Base-by-base conservation (phyloP, 192 early-diverging fungal genomes). In the Cladochytrium replicatum region DNA sequence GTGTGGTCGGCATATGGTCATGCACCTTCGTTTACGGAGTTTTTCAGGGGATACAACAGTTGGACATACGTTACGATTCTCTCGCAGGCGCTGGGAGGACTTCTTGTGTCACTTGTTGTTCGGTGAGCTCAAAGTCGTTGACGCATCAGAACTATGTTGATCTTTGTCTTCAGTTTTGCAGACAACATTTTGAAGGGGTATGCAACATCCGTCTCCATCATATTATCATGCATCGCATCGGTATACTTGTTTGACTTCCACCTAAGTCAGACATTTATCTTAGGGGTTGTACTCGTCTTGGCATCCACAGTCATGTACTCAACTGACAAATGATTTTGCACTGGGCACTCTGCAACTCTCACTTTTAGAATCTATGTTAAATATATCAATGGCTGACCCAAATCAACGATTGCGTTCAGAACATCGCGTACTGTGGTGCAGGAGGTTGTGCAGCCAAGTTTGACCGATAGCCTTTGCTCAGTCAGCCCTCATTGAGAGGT, bases 111-210 rank as follows among this genome's bases (percentile, higher is more conserved):
- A 0, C 57, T 99, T 0, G 93, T 99, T 2, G 93, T 99, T 32
- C 91, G 94, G 69, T 96, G n/a, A n/a, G n/a, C n/a, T n/a, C n/a
- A n/a, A n/a, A n/a, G n/a, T n/a, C n/a, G n/a, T n/a, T n/a, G n/a
- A n/a, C n/a, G n/a, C n/a, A n/a, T n/a, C n/a, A n/a, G 1, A 42
- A 5, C 34, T 22, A 25, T 24, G 31, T 31, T 32, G 27, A 34
- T 29, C 34, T n/a, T n/a, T n/a, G n/a, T n/a, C n/a, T n/a, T n/a
- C n/a, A 54, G 65, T 41, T 72, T 89, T 61, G 93, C 95, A 0
- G 93, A 99, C 58, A 99, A 97, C 54, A 97, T 99, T 50, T 69
- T 99, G 29, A 99, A 99, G 61, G 91, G 95, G n/a, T 99, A 97
- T 72, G 91, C 95, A 6, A 97, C 93, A 3, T 89, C 86, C 45